These are phyloP conservation scores for Euphorbia pulcherrima DNA, from an alignment of 345 rosid species.

Conservation along the genomic window DNA sequence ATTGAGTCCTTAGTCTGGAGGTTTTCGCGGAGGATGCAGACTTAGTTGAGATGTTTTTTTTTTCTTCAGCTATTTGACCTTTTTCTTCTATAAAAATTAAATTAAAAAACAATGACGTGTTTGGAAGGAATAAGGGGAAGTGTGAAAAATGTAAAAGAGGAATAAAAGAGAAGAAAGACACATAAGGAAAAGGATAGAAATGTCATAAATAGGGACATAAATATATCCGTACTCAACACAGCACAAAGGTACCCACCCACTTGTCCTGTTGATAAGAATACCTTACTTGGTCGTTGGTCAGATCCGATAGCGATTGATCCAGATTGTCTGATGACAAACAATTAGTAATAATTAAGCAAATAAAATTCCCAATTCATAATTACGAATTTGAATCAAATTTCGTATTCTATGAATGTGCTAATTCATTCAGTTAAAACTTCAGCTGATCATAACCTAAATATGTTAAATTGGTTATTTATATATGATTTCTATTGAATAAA, in stretches of 20 bases:
- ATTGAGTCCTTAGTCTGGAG: too few relatives aligned
- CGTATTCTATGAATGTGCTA: background rate
- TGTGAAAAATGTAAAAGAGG: background rate
- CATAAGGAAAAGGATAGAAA: background rate
- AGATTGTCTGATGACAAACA: background rate
- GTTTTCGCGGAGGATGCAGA: too few relatives aligned
- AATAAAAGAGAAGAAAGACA: background rate
- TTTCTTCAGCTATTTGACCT: too few relatives aligned
- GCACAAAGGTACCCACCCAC: constrained; percentile 6
- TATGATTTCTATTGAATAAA: too few relatives aligned
- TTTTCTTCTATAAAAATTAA: too few relatives aligned
- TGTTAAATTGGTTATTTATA: too few relatives aligned
- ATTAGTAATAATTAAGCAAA: background rate
- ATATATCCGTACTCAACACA: background rate
- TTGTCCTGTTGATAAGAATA: background rate
- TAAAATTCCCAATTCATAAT: background rate
- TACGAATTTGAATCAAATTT: background rate
- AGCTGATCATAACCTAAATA: too few relatives aligned
- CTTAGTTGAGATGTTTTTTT: too few relatives aligned
- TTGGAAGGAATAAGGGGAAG: background rate
- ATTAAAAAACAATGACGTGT: too few relatives aligned
- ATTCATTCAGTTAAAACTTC: background rate
- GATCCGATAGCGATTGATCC: background rate
- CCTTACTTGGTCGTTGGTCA: too few relatives aligned
- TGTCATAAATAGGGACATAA: background rate